Percentiles rank a stretch among this genome's conserved stretches.
Conservation (phyloP, 495 filamentous ascomycete genomes). For the Penicillium steckii region DNA sequence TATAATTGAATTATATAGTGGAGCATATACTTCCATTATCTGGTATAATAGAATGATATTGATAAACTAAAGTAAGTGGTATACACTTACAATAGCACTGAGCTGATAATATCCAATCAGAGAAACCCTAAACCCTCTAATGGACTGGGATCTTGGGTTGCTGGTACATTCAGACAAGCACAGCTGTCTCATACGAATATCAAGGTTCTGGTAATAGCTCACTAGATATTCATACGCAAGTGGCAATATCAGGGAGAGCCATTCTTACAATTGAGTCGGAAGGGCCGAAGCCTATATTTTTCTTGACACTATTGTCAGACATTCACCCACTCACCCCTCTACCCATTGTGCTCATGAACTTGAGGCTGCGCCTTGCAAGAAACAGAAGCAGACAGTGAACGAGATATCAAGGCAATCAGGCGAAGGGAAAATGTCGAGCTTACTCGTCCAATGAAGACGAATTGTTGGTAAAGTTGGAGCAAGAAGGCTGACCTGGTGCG, state of each 20-base stretch:
- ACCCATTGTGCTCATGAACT: background rate
- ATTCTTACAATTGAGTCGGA: slow-evolving; percentile 5
- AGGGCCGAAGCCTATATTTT: slow-evolving; percentile 4
- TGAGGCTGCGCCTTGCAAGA: background rate
- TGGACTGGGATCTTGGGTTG: background rate
- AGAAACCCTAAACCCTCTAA: too few relatives aligned
- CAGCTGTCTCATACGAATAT: background rate
- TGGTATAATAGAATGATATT: too few relatives aligned
- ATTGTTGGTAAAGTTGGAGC: slow-evolving; percentile 12
- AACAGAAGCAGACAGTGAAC: background rate
- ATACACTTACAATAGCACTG: too few relatives aligned
- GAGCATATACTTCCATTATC: too few relatives aligned
- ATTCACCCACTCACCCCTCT: background rate
- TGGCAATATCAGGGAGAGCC: background rate
- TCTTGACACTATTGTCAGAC: slow-evolving; percentile 4
- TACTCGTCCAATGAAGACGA: slow-evolving; percentile 12
- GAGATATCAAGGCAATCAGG: background rate
- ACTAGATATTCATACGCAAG: background rate
- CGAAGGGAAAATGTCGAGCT: background rate
- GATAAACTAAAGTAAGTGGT: too few relatives aligned
- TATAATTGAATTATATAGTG: too few relatives aligned
- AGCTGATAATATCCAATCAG: too few relatives aligned
- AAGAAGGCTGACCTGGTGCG: slow-evolving; percentile 7
- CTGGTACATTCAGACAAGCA: background rate
- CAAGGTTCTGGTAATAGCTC: background rate